Evolutionary conservation across 345 rosid species (phyloP).

Genomic region (Populus ilicifolia): DNA sequence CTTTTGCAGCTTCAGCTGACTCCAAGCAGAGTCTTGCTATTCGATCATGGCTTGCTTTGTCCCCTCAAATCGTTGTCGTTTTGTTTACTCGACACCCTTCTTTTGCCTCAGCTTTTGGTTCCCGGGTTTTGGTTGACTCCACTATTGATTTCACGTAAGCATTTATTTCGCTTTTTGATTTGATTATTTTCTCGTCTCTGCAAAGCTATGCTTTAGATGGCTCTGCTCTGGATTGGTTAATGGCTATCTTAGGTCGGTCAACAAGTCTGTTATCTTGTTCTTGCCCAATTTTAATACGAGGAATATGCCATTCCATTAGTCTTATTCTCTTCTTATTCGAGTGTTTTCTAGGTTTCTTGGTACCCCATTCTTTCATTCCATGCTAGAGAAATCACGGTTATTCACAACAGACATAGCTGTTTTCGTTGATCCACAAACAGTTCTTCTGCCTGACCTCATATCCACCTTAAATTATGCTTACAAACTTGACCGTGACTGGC

Average conservation of each 20-base stretch:
- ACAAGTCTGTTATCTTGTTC: background rate
- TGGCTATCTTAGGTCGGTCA: background rate
- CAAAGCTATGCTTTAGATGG: background rate
- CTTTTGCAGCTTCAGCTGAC: conserved; percentile 10
- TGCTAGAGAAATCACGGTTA: conserved; percentile 55
- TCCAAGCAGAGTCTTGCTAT: conserved; percentile 46
- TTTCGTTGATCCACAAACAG: conserved; percentile 48
- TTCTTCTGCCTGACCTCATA: conserved; percentile 57
- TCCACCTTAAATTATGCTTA: conserved; percentile 53
- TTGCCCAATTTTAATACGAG: background rate
- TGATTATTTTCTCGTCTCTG: background rate
- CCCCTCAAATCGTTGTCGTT: conserved; percentile 57
- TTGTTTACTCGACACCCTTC: conserved; percentile 62
- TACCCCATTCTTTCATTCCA: conserved; percentile 83
- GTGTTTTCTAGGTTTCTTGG: conserved; percentile 60
- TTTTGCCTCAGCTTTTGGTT: conserved; percentile 44
- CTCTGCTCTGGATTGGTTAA: background rate
- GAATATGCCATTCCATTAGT: background rate
- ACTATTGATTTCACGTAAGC: conserved; percentile 78
- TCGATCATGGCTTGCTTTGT: conserved; percentile 83
- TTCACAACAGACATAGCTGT: conserved; percentile 52
- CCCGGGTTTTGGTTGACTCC: conserved; percentile 64
- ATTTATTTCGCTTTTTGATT: background rate
- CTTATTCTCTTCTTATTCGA: background rate
- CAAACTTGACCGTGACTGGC: conserved; percentile 58